These are phyloP conservation scores for Senna siamea DNA, from an alignment of 306 rosid genomes.

Conservation along the genomic window DNA sequence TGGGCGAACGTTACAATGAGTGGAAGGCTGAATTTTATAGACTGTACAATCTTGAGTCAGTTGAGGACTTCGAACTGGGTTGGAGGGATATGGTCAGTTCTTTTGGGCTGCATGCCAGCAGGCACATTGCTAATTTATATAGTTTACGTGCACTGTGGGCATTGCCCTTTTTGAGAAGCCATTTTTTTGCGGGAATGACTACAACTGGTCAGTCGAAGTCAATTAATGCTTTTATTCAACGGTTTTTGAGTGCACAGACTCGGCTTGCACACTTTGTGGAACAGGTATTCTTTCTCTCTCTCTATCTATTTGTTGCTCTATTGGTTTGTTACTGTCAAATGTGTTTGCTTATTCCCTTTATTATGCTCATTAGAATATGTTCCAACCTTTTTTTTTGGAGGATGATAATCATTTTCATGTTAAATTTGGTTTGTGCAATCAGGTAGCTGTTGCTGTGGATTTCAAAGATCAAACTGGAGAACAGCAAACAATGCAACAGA, in stretches of 20 bases:
- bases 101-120: conserved; percentile 83
- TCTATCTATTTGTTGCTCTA: background rate
- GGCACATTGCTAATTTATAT: conserved; percentile 83
- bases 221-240: conserved; percentile 90
- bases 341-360: background rate
- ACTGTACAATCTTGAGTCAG: conserved; percentile 79
- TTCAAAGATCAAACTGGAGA: conserved; percentile 97
- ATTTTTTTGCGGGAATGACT: conserved; percentile 93
- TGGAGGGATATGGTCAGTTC: conserved; percentile 93
- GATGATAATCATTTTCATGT: conserved; percentile 4
- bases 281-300: conserved; percentile 60
- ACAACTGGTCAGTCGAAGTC: conserved; percentile 89
- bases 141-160: conserved; percentile 83
- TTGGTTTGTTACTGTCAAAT: background rate
- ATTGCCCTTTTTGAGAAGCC: conserved; percentile 88
- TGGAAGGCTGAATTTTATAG: conserved; percentile 94
- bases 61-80: conserved; percentile 86
- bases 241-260: conserved; percentile 92
- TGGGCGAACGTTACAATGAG: conserved; percentile 94
- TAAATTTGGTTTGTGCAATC: conserved; percentile 45
- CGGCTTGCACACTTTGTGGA: conserved; percentile 91
- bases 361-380: background rate
- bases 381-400: conserved; percentile 21
- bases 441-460: conserved; percentile 96
- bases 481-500: conserved; percentile 98